A percentile compares a stretch with the other conserved stretches of the same genome.
Conservation (phyloP, 2,329 filamentous ascomycete genomes). For the Penicillium sp. region DNA sequence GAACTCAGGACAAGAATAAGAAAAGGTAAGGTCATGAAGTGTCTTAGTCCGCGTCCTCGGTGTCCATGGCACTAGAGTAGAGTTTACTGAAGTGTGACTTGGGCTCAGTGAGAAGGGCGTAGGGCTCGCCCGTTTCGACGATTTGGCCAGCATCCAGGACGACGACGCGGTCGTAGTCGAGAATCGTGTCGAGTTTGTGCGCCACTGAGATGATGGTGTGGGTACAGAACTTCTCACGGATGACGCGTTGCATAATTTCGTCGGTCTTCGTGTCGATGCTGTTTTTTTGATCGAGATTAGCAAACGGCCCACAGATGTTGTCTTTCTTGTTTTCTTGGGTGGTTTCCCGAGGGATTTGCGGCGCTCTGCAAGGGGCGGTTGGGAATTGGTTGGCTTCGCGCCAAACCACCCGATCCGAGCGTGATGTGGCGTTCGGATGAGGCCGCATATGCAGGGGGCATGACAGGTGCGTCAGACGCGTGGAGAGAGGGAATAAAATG, state of each 20-base stretch:
- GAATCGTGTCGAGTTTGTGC: slow-evolving; percentile 56
- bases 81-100: slow-evolving; percentile 43
- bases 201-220: slow-evolving; percentile 65
- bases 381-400: slow-evolving; percentile 12
- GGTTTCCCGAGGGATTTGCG: background rate
- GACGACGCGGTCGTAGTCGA: slow-evolving; percentile 45
- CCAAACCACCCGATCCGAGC: slow-evolving; percentile 18
- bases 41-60: slow-evolving; percentile 26
- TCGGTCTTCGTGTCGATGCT: slow-evolving; percentile 64
- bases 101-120: slow-evolving; percentile 38
- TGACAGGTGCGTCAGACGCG: slow-evolving; percentile 13
- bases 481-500: background rate
- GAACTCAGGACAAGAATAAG: background rate
- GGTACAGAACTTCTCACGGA: slow-evolving; percentile 57
- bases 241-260: slow-evolving; percentile 59
- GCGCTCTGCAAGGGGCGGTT: slow-evolving; percentile 12
- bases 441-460: slow-evolving; percentile 25
- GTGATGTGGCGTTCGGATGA: slow-evolving; percentile 18
- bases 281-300: slow-evolving; percentile 13
- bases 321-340: background rate
- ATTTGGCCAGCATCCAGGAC: slow-evolving; percentile 42
- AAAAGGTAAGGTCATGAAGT: background rate
- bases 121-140: slow-evolving; percentile 42
- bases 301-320: background rate
- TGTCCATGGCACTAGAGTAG: slow-evolving; percentile 32